These are phyloP conservation scores for Heimioporus punctisporus DNA, from an alignment of 1,284 basidiomycete species.

Conservation along the genomic window DNA sequence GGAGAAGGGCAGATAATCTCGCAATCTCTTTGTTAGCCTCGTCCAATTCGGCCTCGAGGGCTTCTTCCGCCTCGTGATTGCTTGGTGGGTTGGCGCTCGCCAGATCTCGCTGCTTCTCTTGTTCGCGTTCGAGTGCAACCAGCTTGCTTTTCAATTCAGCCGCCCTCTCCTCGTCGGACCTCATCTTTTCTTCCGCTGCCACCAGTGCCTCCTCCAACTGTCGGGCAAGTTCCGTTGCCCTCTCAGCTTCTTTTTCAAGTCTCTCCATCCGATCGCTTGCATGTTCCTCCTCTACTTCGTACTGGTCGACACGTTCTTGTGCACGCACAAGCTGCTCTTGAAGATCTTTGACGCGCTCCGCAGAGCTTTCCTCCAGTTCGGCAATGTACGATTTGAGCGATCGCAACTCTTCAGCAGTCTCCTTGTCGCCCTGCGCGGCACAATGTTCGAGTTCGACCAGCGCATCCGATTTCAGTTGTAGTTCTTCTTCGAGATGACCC, in stretches of 20 bases:
- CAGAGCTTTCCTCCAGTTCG: slow-evolving; percentile 56
- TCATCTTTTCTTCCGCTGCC: slow-evolving; percentile 67
- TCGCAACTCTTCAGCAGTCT: slow-evolving; percentile 41
- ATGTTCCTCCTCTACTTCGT: slow-evolving; percentile 47
- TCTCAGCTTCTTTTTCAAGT: slow-evolving; percentile 53
- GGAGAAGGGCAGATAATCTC: slow-evolving; percentile 65
- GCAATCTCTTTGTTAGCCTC: slow-evolving; percentile 83
- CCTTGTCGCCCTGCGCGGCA: slow-evolving; percentile 37
- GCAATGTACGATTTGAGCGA: slow-evolving; percentile 50
- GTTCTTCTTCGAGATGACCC: slow-evolving; percentile 30
- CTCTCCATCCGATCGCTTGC: slow-evolving; percentile 49
- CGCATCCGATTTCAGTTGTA: slow-evolving; percentile 40
- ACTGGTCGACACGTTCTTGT: slow-evolving; percentile 46
- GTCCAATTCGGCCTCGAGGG: slow-evolving; percentile 78
- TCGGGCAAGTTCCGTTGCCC: slow-evolving; percentile 52
- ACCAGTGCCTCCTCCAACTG: slow-evolving; percentile 77
- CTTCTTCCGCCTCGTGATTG: slow-evolving; percentile 57
- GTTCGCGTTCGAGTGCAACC: slow-evolving; percentile 58
- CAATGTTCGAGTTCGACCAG: slow-evolving; percentile 37
- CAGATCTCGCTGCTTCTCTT: slow-evolving; percentile 46
- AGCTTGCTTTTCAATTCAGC: slow-evolving; percentile 54
- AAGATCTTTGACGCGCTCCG: slow-evolving; percentile 51
- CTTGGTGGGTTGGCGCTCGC: slow-evolving; percentile 38
- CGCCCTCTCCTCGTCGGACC: slow-evolving; percentile 57
- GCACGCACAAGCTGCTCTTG: slow-evolving; percentile 51